Base-by-base conservation (phyloP, 495 filamentous ascomycete genomes). In the Hyaloscypha finlandica region DNA sequence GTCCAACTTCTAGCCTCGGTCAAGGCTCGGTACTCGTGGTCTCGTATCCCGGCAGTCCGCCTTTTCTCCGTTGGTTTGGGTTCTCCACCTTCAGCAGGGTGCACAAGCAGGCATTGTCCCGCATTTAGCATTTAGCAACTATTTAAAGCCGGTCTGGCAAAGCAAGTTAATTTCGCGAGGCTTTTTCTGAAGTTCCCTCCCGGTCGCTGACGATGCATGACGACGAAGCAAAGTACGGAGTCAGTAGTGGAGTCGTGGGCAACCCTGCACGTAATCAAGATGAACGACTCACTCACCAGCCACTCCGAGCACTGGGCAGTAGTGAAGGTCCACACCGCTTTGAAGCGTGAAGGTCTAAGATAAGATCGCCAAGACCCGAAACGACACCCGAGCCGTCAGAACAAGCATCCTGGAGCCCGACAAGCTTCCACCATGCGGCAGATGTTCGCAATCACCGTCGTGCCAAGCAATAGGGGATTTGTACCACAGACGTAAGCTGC, bases 341-440 rank as follows among this genome's bases (percentile, higher is more conserved):
- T 19, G 42, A 48, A 19, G 42, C n/a, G 35, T 25, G 1, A 25
- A 25, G 6, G 42, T 48, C 42, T 6, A 48, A 63, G 60, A 63
- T 63, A 31, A 63, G 60, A 63, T 63, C 60, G 60, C 60, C 60
- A 63, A 63, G 60, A 45, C 39, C 6, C 32, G 60, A 45, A 33
- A 53, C 25, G 60, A 33, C 8, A n/a, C 58, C 58, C 42, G 4
- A 2, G 11, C 16, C 42, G 42, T 12, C 11, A 48, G 16, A 48
- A 48, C 16, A 48, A 48, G 42, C 42, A 48, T 22, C 32, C 35
- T 39, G 37, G 33, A 53, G 42, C 6, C 30, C 20, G 45, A 25
- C 60, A 63, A 63, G 60, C 60, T 51, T 53, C 60, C 22, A 16
- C 60, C 30, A 53, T 29, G 51, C 60, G 60, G 60, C 30, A 63